Evolutionary conservation across 2,329 filamentous ascomycete species (phyloP).

Genomic region (Penicillium concentricum): DNA sequence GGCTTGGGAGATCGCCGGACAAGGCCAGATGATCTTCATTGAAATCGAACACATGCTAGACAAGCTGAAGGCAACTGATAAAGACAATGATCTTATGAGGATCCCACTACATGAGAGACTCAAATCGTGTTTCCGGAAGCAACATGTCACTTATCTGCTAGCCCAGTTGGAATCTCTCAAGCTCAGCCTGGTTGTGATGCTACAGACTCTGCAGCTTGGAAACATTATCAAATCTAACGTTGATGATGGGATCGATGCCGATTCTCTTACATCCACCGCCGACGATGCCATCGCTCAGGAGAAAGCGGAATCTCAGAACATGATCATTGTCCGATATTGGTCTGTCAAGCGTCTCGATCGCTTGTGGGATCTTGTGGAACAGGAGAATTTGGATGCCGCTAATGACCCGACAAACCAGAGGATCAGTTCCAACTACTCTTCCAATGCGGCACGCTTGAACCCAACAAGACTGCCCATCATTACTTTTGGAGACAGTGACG

Average conservation of each 20-base stretch:
- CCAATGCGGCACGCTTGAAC: slow-evolving; percentile 14
- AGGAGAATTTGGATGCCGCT: slow-evolving; percentile 33
- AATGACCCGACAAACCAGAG: slow-evolving; percentile 18
- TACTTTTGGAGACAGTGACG: slow-evolving; percentile 36
- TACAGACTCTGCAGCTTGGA: slow-evolving; percentile 41
- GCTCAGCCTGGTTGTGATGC: slow-evolving; percentile 41
- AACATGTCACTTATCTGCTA: slow-evolving; percentile 43
- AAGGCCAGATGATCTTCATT: slow-evolving; percentile 40
- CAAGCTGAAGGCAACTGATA: slow-evolving; percentile 30
- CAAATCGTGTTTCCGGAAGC: slow-evolving; percentile 43
- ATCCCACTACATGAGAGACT: slow-evolving; percentile 37
- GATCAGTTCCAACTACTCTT: slow-evolving; percentile 18
- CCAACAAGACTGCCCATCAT: slow-evolving; percentile 29
- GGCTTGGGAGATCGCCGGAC: slow-evolving; percentile 40
- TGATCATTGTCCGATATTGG: slow-evolving; percentile 46
- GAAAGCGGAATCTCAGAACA: slow-evolving; percentile 44
- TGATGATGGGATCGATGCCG: slow-evolving; percentile 11
- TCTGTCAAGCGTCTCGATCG: slow-evolving; percentile 38
- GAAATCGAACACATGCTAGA: slow-evolving; percentile 46
- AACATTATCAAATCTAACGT: slow-evolving; percentile 30
- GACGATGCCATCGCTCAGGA: slow-evolving; percentile 40
- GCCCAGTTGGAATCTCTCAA: slow-evolving; percentile 44
- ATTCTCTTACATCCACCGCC: slow-evolving; percentile 10
- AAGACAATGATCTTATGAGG: slow-evolving; percentile 22
- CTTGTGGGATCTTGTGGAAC: slow-evolving; percentile 37